Evolutionary conservation across 805 yeast species (phyloP).

Genomic region (Zygotorulaspora florentina): DNA sequence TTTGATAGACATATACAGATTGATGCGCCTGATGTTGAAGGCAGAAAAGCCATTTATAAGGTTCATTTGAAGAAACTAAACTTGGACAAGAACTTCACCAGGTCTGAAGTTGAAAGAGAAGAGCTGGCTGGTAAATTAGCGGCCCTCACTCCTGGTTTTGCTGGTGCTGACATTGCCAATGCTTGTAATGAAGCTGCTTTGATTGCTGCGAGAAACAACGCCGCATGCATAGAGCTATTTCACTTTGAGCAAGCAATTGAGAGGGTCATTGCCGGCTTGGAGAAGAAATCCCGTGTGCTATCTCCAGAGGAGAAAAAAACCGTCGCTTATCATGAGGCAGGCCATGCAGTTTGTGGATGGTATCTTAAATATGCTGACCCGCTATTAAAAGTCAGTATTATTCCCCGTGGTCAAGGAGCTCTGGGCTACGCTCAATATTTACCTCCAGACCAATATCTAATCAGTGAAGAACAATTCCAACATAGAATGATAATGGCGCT

Average conservation of each 20-base stretch:
- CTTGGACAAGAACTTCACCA: constrained; percentile 35
- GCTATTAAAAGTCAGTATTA: constrained; percentile 83
- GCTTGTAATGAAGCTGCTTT: constrained; percentile 93
- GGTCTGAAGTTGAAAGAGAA: constrained; percentile 45
- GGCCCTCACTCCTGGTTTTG: constrained; percentile 90
- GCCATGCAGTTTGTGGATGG: constrained; percentile 97
- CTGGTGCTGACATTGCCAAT: constrained; percentile 95
- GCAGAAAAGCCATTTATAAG: constrained; percentile 78
- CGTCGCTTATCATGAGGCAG: constrained; percentile 95
- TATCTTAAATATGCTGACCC: constrained; percentile 85
- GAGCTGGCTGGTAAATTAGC: constrained; percentile 78
- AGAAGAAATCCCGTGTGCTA: constrained; percentile 73
- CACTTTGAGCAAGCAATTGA: constrained; percentile 93
- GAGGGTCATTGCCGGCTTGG: constrained; percentile 92
- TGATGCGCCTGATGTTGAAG: constrained; percentile 84
- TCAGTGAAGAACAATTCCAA: constrained; percentile 67
- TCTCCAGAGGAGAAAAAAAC: constrained; percentile 76
- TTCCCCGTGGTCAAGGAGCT: constrained; percentile 93
- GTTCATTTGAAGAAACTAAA: constrained; percentile 62
- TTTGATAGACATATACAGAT: constrained; percentile 85
- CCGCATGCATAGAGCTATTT: constrained; percentile 52
- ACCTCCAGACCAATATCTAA: constrained; percentile 82
- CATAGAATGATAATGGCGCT: constrained; percentile 92
- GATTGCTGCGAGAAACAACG: constrained; percentile 80
- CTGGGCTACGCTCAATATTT: constrained; percentile 94